These are phyloP conservation scores for Sugiyamaella pinicola DNA, from an alignment of 1,139 yeast species.

Conservation along the genomic window DNA sequence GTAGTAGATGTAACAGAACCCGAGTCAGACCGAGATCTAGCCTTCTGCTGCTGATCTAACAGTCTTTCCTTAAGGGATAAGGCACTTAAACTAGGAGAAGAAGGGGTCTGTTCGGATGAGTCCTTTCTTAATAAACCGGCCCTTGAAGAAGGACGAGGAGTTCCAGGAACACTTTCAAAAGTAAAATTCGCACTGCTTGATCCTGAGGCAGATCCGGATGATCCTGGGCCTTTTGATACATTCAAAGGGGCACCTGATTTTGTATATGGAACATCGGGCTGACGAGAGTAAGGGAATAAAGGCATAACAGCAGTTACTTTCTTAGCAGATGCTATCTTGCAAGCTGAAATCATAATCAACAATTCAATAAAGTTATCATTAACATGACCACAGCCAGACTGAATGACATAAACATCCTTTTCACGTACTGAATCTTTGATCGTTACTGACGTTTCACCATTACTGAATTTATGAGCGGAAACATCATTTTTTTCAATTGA, in stretches of 20 bases:
- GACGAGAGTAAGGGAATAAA: slow-evolving; percentile 92
- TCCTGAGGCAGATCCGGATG: slow-evolving; percentile 20
- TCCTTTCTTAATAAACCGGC: slow-evolving; percentile 11
- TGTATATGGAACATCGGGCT: slow-evolving; percentile 91
- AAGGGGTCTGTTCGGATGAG: slow-evolving; percentile 9
- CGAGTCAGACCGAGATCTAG: slow-evolving; percentile 16
- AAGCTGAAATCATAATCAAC: slow-evolving; percentile 85
- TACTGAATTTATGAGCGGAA: slow-evolving; percentile 59
- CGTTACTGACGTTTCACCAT: slow-evolving; percentile 90
- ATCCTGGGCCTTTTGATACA: slow-evolving; percentile 44
- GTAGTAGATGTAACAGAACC: slow-evolving; percentile 3
- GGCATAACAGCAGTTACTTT: slow-evolving; percentile 95
- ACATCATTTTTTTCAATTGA: slow-evolving; percentile 64
- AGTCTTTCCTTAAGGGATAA: slow-evolving; percentile 19
- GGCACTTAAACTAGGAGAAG: slow-evolving; percentile 8
- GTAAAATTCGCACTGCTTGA: slow-evolving; percentile 44
- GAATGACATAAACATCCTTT: slow-evolving; percentile 86
- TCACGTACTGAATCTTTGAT: slow-evolving; percentile 86
- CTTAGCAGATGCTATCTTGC: slow-evolving; percentile 92
- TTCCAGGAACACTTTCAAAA: slow-evolving; percentile 65
- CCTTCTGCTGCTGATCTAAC: slow-evolving; percentile 14
- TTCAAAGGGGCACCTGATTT: slow-evolving; percentile 63
- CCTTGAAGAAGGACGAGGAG: slow-evolving; percentile 49
- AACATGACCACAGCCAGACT: slow-evolving; percentile 80
- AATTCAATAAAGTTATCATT: slow-evolving; percentile 90